Evolutionary conservation across 2,329 filamentous ascomycete genomes (phyloP).

Genomic region (Hymenoscyphus fraxineus): DNA sequence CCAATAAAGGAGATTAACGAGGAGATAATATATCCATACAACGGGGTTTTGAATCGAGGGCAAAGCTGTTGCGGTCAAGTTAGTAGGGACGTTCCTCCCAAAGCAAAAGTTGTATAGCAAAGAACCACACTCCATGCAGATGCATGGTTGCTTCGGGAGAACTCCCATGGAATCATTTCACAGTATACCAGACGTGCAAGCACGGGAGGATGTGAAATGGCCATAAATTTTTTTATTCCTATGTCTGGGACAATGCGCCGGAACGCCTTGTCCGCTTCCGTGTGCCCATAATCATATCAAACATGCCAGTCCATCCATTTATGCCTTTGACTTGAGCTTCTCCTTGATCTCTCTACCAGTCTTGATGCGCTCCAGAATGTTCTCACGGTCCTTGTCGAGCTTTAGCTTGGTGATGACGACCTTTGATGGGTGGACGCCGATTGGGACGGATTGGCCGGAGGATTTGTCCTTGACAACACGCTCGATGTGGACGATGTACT

Average conservation of each 20-base stretch:
- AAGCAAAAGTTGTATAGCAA: conserved; percentile 34
- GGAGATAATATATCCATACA: conserved; percentile 79
- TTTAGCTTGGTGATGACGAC: conserved; percentile 98
- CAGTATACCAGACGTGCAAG: conserved; percentile 42
- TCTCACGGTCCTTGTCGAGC: conserved; percentile 92
- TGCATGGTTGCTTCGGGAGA: conserved; percentile 55
- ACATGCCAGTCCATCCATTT: conserved; percentile 25
- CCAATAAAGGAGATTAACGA: conserved; percentile 59
- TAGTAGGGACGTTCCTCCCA: conserved; percentile 30
- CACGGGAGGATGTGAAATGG: conserved; percentile 60
- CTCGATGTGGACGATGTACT: conserved; percentile 97
- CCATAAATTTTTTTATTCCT: conserved; percentile 48
- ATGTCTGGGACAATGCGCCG: conserved; percentile 27
- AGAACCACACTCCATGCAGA: conserved; percentile 21
- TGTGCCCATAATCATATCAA: conserved; percentile 26
- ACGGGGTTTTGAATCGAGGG: background rate
- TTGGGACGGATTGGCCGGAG: conserved; percentile 90
- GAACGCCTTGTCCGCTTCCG: conserved; percentile 19
- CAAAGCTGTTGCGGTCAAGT: conserved; percentile 15
- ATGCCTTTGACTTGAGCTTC: conserved; percentile 47
- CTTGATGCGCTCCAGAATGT: conserved; percentile 82
- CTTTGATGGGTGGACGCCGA: conserved; percentile 94
- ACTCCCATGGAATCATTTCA: conserved; percentile 73
- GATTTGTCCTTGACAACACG: conserved; percentile 95
- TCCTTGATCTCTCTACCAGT: conserved; percentile 70